Evolutionary conservation across 345 rosid species (phyloP).

Genomic region (Microthlaspi erraticum): DNA sequence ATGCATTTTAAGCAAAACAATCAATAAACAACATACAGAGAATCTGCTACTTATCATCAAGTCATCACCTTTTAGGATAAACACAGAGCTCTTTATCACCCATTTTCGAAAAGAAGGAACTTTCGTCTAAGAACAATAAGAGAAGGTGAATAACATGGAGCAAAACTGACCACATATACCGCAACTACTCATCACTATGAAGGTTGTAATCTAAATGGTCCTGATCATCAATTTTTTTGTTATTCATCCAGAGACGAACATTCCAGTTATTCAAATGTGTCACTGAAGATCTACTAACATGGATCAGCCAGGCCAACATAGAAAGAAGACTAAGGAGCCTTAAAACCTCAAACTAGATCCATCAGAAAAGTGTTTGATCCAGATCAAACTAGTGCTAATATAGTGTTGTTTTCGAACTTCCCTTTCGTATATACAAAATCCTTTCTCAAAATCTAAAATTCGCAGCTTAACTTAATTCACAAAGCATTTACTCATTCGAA

Average conservation of each 20-base stretch:
- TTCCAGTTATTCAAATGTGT: not conserved
- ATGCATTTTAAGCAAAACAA: not conserved
- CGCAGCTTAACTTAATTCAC: not conserved
- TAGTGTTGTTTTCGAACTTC: not conserved
- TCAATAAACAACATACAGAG: conserved; percentile 6
- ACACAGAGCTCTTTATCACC: not conserved
- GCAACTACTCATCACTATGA: not conserved
- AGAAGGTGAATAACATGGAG: not conserved
- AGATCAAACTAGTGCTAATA: not conserved
- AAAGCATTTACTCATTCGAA: not conserved
- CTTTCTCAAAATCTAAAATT: not conserved
- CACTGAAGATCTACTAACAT: not conserved
- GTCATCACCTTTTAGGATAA: not conserved
- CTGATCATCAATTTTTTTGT: not conserved
- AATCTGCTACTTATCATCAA: conserved; percentile 5
- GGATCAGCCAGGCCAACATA: not conserved
- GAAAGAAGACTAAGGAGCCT: not conserved
- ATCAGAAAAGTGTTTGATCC: conserved; percentile 9
- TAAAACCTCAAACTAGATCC: conserved; percentile 5
- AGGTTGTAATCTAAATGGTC: not conserved
- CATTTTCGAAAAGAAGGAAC: not conserved
- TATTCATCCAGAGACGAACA: not conserved
- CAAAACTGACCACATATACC: not conserved
- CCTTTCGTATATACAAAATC: not conserved
- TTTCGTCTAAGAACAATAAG: not conserved